A percentile compares a stretch with the other conserved stretches of the same genome.
Conservation (phyloP, 257 asterid species). For the Solanum medicagineum region DNA sequence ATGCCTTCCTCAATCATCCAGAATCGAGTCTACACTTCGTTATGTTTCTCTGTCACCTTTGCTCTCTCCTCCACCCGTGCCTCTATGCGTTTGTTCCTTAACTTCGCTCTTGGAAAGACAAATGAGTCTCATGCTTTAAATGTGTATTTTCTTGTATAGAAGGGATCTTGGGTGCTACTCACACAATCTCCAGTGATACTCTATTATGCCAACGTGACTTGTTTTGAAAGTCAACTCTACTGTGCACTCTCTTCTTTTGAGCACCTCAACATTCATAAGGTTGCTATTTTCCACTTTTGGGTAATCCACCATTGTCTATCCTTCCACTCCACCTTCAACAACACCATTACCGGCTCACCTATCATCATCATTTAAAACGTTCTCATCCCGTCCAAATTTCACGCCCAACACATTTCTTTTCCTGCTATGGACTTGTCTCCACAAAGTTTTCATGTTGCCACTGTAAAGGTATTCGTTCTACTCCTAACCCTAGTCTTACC, state of each 20-base stretch:
- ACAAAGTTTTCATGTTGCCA: background rate
- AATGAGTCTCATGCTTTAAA: background rate
- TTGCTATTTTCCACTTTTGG: background rate
- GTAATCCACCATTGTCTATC: background rate
- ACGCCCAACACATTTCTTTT: background rate
- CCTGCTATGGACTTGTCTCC: background rate
- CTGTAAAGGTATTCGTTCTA: background rate
- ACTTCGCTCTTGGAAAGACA: background rate
- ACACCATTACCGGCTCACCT: background rate
- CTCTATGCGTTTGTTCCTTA: background rate
- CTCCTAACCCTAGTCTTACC: background rate
- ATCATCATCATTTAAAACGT: background rate
- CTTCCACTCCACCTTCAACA: background rate
- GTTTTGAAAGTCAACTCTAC: background rate
- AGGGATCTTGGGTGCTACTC: background rate
- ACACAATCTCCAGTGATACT: background rate
- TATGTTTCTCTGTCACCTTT: background rate
- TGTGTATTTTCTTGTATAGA: background rate
- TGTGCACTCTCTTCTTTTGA: background rate
- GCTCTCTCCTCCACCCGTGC: background rate
- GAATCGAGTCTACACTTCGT: background rate
- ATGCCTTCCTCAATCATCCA: background rate
- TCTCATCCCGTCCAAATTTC: background rate
- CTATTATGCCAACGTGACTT: background rate
- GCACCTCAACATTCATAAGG: background rate